These are phyloP conservation scores for Andrographis paniculata DNA, from an alignment of 305 asterid genomes.

Conservation along the genomic window DNA sequence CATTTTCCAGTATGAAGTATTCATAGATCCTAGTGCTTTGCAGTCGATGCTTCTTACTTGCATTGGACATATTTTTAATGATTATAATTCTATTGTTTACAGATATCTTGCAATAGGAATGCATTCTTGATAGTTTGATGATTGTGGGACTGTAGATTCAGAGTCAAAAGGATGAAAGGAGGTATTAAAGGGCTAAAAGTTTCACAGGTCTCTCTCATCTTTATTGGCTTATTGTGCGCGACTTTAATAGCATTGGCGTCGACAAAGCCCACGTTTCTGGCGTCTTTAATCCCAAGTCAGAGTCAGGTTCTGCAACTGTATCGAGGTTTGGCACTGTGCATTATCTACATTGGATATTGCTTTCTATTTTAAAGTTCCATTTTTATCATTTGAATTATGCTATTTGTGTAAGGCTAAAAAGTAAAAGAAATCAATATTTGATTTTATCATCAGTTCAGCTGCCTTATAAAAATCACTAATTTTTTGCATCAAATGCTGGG, in stretches of 20 bases:
- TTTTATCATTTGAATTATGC: too few species aligned
- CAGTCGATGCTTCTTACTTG: too few species aligned
- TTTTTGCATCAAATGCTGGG: conserved; percentile 1
- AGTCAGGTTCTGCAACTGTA: conserved; percentile 30
- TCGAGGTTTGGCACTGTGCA: conserved; percentile 41
- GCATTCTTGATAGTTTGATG: conserved; percentile 26
- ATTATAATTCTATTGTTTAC: conserved; percentile 20
- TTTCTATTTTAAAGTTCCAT: conserved; percentile 1
- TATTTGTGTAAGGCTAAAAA: too few species aligned
- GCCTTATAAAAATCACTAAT: neutral
- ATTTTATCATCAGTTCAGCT: neutral
- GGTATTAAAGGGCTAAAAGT: conserved; percentile 57
- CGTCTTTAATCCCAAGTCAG: conserved; percentile 54
- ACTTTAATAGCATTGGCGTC: conserved; percentile 65
- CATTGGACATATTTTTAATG: too few species aligned
- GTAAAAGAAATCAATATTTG: neutral
- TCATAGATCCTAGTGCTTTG: too few species aligned
- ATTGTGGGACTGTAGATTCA: conserved; percentile 18
- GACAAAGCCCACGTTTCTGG: conserved; percentile 58
- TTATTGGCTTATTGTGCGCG: conserved; percentile 53
- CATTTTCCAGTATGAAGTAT: too few species aligned
- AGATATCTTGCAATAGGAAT: conserved; percentile 23
- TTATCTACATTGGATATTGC: conserved; percentile 15
- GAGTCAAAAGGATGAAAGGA: conserved; percentile 65
- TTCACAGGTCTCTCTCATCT: conserved; percentile 75